phyloP scores from a whole-genome alignment of 371 early-diverging fungal species.

The Saksenaea oblongispora region DNA sequence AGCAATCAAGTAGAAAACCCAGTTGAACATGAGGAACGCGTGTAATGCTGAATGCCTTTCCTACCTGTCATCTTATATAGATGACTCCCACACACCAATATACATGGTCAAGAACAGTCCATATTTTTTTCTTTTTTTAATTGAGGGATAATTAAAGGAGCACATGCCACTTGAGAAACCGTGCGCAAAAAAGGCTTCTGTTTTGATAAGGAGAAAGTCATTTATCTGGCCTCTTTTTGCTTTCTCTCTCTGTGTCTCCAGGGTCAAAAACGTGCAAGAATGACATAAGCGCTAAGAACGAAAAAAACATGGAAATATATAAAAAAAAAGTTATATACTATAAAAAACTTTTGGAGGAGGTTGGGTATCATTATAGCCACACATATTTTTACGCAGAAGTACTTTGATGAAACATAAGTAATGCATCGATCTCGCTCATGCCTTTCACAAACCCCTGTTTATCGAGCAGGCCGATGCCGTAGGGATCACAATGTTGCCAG shows the following conservation, averaged over 20 bases:
- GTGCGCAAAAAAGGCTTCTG: too few relatives aligned
- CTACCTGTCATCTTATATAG: too few relatives aligned
- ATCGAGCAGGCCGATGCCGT: slow-evolving; percentile 41
- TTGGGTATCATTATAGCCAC: neutral
- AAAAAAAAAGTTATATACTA: neutral
- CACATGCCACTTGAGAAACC: too few relatives aligned
- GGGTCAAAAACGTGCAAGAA: neutral
- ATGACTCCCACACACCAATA: too few relatives aligned
- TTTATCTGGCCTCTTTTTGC: too few relatives aligned
- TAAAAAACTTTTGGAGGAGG: neutral
- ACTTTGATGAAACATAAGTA: slow-evolving; percentile 4
- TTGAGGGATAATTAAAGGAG: too few relatives aligned
- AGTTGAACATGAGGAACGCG: too few relatives aligned
- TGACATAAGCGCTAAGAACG: neutral
- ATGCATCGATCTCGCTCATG: slow-evolving; percentile 44
- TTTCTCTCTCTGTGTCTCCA: neutral
- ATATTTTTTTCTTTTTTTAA: too few relatives aligned
- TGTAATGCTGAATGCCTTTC: too few relatives aligned
- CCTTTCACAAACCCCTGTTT: slow-evolving; percentile 45
- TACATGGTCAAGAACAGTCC: too few relatives aligned
- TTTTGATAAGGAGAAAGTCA: too few relatives aligned
- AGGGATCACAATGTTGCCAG: slow-evolving; percentile 48
- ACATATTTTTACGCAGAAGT: slow-evolving; percentile 9
- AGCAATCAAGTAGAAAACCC: too few relatives aligned
- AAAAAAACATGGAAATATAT: neutral